Conservation (phyloP, 768 basidiomycete genomes). For the Auriscalpium microsporum region DNA sequence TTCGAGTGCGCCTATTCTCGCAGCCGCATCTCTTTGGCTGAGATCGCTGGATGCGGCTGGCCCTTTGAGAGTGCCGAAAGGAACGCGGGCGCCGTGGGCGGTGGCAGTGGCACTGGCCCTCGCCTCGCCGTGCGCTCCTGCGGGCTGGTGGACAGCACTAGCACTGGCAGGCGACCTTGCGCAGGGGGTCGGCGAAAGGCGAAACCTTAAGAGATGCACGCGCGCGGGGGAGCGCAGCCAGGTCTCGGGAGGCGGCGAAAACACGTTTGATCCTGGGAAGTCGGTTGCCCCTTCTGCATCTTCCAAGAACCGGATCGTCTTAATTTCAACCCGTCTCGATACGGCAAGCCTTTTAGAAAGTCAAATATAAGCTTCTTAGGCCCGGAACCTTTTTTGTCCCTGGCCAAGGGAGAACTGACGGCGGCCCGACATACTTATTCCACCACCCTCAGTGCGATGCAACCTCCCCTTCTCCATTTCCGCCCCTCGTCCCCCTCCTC, state of each 20-base stretch:
- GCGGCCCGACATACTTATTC: not conserved
- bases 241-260: not conserved
- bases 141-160: too few species aligned
- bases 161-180: too few species aligned
- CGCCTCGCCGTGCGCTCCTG: not conserved
- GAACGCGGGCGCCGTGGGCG: not conserved
- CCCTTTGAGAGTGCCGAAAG: not conserved
- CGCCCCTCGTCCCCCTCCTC: slow-evolving; percentile 17
- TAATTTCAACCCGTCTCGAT: slow-evolving; percentile 15
- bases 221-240: not conserved
- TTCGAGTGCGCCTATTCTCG: not conserved
- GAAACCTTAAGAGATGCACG: not conserved
- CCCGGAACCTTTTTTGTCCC: slow-evolving; percentile 17
- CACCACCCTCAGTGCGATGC: slow-evolving; percentile 3
- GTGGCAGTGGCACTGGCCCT: too few species aligned
- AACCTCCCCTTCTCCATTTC: slow-evolving; percentile 8
- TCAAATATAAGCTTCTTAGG: slow-evolving; percentile 19
- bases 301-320: slow-evolving; percentile 14
- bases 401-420: slow-evolving; percentile 1
- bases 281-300: slow-evolving; percentile 8
- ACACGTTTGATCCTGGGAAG: not conserved
- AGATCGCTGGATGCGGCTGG: not conserved
- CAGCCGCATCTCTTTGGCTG: not conserved
- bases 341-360: slow-evolving; percentile 15
- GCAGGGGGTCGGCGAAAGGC: not conserved